Percentiles rank a stretch among this genome's conserved stretches.
Evolutionary conservation across 2,329 filamentous ascomycete species (phyloP).

Genomic region (Curvularia verruculosa): DNA sequence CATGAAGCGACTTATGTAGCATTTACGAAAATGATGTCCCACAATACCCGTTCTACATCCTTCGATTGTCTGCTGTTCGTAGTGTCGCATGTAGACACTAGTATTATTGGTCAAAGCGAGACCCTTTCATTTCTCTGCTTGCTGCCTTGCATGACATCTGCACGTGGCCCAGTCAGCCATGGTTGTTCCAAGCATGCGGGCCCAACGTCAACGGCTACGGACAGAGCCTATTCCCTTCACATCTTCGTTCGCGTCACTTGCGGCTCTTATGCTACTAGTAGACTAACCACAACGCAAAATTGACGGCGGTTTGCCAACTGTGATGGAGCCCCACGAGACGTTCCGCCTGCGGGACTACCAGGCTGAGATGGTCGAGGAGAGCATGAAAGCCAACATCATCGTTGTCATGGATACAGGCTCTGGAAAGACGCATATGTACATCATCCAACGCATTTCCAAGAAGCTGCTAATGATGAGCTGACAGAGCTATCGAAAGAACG

Average conservation of each 20-base stretch:
- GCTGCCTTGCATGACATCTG: constrained; percentile 1
- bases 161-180: constrained; percentile 1
- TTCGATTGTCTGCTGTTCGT: not conserved
- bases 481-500: constrained; percentile 53
- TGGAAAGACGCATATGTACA: constrained; percentile 56
- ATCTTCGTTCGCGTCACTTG: not conserved
- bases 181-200: not conserved
- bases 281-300: constrained; percentile 6
- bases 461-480: constrained; percentile 15
- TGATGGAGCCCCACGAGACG: constrained; percentile 9
- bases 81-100: not conserved
- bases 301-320: constrained; percentile 9
- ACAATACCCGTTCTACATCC: constrained; percentile 1
- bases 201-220: not conserved
- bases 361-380: constrained; percentile 57
- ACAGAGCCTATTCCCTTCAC: not conserved
- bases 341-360: constrained; percentile 54
- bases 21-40: constrained; percentile 34
- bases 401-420: constrained; percentile 58
- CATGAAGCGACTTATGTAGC: constrained; percentile 28
- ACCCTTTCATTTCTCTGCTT: not conserved
- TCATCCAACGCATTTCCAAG: not conserved
- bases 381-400: constrained; percentile 54
- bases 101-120: not conserved
- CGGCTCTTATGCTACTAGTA: not conserved